Percentiles rank a stretch among this genome's conserved stretches.
phyloP scores from a whole-genome alignment of 2,329 filamentous ascomycete species.

The Phaeosphaeriaceae sp. region DNA sequence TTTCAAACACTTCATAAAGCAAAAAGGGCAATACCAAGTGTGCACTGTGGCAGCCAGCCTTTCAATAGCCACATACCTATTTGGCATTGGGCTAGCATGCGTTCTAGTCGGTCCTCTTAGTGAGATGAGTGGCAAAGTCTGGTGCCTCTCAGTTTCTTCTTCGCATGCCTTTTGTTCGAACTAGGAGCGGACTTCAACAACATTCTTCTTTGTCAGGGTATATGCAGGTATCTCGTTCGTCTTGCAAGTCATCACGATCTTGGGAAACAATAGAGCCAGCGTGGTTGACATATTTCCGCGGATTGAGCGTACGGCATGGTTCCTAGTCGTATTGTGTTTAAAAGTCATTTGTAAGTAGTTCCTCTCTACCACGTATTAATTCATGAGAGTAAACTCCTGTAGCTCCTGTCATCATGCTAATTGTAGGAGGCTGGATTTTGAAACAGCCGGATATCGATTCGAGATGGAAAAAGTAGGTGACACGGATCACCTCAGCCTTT shows the following conservation, averaged over 20 bases:
- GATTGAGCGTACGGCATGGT: conserved; percentile 9
- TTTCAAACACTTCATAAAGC: no score
- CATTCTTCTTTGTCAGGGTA: conserved; percentile 3
- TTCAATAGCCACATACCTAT: conserved; percentile 9
- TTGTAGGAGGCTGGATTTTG: conserved; percentile 9
- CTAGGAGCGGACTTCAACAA: conserved; percentile 4
- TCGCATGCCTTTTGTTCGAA: conserved; percentile 8
- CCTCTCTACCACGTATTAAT: not conserved
- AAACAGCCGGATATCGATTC: conserved; percentile 1
- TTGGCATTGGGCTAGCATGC: conserved; percentile 12
- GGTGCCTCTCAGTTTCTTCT: conserved; percentile 2
- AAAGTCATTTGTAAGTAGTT: conserved; percentile 11
- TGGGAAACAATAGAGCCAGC: conserved; percentile 12
- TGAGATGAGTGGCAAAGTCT: conserved; percentile 9
- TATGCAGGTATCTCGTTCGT: conserved; percentile 11
- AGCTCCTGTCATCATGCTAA: conserved; percentile 12
- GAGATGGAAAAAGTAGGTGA: conserved; percentile 12
- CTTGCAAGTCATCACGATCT: conserved; percentile 8
- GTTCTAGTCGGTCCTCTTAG: conserved; percentile 10
- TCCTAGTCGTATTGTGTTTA: conserved; percentile 10
- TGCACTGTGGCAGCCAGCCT: conserved; percentile 9
- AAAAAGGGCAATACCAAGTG: conserved; percentile 3
- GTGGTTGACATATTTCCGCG: conserved; percentile 9
- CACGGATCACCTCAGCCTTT: conserved; percentile 9
- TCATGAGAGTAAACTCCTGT: not conserved